Evolutionary conservation across 148 eudicot genomes (phyloP), one percentile per base, ranked within the genome.

Genomic region (Bassia scoparia): DNA sequence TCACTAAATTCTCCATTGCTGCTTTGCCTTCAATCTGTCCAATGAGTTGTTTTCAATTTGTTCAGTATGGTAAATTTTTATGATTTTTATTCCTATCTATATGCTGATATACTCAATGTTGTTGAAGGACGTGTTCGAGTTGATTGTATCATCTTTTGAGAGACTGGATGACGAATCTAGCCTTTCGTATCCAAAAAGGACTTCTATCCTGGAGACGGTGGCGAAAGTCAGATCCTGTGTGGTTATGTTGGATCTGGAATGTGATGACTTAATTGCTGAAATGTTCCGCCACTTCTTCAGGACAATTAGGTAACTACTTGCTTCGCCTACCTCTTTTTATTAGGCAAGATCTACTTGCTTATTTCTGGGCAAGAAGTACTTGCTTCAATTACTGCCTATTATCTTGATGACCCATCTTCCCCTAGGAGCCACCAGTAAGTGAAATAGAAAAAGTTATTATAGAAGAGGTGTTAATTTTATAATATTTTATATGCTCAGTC

Each of bases 201-300:
- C 81, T 70, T 54, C 80, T 48, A 89, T 92, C 61, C 89, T 96
- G 77, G 94, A 96, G 80, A 96, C 94, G n/a, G 92, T 96, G 69
- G 87, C 94, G 23, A 92, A 86, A 83, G 96, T 96, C 70, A 87
- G 96, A 76, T 90, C 99, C 16, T 96, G 99, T 81, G 92, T 96
- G n/a, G 86, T 96, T 84, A 96, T 96, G 99, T 58, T 96, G 83
- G 99, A 96, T 82, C 88, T 96, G 41, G 97, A 96, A 78, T 92
- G 96, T 73, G 97, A 96, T 68, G 79, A 64, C 52, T 76, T 96
- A 74, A 87, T 96, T 68, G 69, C 77, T 23, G 86, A 92, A 79
- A 92, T 96, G 99, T 96, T 96, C 80, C 84, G 84, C 41, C 88
- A 86, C 70, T 96, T 96, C 70, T 78, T 96, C 56, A 81, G 77